Base-by-base conservation (phyloP, 176 grass and related monocot species). In the Carex myosuroides region DNA sequence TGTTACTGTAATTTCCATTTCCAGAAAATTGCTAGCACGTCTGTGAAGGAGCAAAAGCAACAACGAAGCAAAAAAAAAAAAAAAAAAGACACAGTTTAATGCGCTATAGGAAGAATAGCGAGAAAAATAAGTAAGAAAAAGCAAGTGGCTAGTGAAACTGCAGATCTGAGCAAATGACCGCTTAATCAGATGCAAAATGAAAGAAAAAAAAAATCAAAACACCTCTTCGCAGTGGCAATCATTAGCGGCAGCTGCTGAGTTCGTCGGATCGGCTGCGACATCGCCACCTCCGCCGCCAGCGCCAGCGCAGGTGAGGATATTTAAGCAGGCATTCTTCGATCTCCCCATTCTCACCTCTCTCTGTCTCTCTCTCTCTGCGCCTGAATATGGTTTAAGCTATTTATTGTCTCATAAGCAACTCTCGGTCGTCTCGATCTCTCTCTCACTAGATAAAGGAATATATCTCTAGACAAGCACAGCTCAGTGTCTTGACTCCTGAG, bases 181-280 rank as follows among this genome's bases (percentile, higher is more conserved):
- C 21, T 41, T 2, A 50, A 81, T 42, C 57, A 13, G 10, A 20
- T 21, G 22, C 60, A 81, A 57, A 80, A 4, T 42, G 32, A 81
- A 13, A 64, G 39, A 63, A 65, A 39, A 39, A 39, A 39, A 18
- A 64, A 59, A 63, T 5, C 5, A 63, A 26, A 66, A 64, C 17
- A 83, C 81, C 81, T 83, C 81, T 41, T 83, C 81, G 42, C 41
- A 69, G 22, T 83, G 81, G 62, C n/a, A 68, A 13, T 83, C 81
- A 33, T 22, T 60, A 18, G 62, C 24, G 44, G 14, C 62, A 33
- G 42, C 8, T 2, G 81, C 21, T 0, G 60, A 46, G 29, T 83
- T 83, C 13, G 81, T 62, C 62, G 62, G 81, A 83, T 83, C 81
- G 81, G 60, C 81, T 2, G 81, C 62, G 18, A 83, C 81, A 68